A percentile compares a stretch with the other conserved stretches of the same genome.
These are phyloP conservation scores for Colletotrichum cereale DNA, from an alignment of 2,329 filamentous ascomycete genomes.

Conservation along the genomic window DNA sequence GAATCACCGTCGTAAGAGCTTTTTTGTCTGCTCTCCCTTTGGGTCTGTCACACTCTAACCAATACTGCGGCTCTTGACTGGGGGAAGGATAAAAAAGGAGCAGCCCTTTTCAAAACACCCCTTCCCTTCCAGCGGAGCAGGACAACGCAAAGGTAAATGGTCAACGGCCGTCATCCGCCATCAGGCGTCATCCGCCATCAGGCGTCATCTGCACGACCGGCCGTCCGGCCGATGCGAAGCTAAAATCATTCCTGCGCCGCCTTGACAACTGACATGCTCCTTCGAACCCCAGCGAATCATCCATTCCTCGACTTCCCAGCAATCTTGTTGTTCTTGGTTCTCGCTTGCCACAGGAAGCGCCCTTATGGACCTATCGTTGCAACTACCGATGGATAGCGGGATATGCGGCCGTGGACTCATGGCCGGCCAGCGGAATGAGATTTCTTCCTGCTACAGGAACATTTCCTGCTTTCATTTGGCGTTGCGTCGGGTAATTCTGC, in stretches of 20 bases:
- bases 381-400: too few relatives aligned
- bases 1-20: not conserved
- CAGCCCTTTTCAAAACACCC: constrained; percentile 16
- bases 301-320: not conserved
- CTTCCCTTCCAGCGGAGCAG: not conserved
- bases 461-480: not conserved
- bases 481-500: not conserved
- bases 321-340: not conserved
- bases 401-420: not conserved
- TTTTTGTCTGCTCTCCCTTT: constrained; percentile 5
- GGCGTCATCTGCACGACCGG: constrained; percentile 6
- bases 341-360: not conserved
- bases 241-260: constrained; percentile 2
- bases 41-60: not conserved
- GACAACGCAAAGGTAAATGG: not conserved
- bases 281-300: not conserved
- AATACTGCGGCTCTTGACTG: constrained; percentile 1
- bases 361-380: not conserved
- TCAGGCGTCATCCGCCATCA: constrained; percentile 11
- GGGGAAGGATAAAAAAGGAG: not conserved
- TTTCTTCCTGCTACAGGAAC: not conserved
- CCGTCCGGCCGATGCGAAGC: constrained; percentile 5
- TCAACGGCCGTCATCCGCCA: constrained; percentile 7
- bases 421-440: not conserved
- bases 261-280: constrained; percentile 1